phyloP scores from a whole-genome alignment of 208 protist species.

The Trypanosoma scelopori region DNA sequence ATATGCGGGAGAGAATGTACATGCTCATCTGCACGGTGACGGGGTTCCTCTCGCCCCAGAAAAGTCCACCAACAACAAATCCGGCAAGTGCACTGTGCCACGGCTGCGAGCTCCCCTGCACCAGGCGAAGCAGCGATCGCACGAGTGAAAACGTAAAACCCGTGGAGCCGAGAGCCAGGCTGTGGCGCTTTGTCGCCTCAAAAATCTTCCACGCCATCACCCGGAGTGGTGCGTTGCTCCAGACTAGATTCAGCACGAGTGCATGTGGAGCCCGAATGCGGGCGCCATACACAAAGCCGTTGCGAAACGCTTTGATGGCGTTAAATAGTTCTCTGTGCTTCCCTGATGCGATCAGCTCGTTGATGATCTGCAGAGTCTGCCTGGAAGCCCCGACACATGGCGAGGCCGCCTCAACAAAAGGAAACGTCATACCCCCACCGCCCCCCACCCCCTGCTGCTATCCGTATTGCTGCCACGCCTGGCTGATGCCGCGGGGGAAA shows the following conservation, averaged over 20 bases:
- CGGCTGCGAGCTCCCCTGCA: conserved; percentile 34
- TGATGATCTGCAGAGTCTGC: conserved; percentile 26
- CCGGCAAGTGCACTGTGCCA: conserved; percentile 85
- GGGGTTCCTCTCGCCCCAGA: conserved; percentile 73
- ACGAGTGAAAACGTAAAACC: conserved; percentile 59
- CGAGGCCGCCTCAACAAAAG: background rate
- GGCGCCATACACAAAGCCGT: conserved; percentile 86
- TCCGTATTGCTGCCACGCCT: no score
- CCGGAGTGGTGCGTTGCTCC: conserved; percentile 63
- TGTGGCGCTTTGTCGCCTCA: conserved; percentile 69
- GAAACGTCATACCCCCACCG: background rate
- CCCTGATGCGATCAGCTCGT: conserved; percentile 68
- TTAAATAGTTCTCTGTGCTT: conserved; percentile 62
- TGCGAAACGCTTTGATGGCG: conserved; percentile 81
- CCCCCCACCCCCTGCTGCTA: no score
- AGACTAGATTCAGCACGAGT: conserved; percentile 86
- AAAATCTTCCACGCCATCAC: conserved; percentile 63
- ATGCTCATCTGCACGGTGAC: conserved; percentile 91
- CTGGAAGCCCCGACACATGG: background rate
- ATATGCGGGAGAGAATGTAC: conserved; percentile 83
- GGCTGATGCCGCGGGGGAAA: background rate
- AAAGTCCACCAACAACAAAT: conserved; percentile 63
- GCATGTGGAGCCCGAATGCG: conserved; percentile 84
- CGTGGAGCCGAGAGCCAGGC: conserved; percentile 66
- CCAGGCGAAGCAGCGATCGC: conserved; percentile 34